Base-by-base conservation (phyloP, 345 rosid genomes). In the Sisymbrium irio region DNA sequence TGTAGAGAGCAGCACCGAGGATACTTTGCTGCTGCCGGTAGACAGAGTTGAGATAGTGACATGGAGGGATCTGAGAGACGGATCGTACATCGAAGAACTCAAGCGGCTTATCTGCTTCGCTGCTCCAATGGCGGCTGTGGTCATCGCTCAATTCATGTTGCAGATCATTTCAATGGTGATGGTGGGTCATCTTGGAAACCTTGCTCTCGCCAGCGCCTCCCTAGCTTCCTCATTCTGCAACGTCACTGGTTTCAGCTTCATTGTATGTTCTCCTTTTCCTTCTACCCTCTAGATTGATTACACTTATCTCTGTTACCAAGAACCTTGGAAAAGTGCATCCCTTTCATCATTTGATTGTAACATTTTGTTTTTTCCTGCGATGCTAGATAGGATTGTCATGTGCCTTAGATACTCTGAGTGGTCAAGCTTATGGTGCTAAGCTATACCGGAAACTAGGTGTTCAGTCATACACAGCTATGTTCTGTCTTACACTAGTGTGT, bases 381-480 rank as follows among this genome's bases (percentile, higher is more conserved):
- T 68, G 42, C 6, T 87, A 89, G 96, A 67, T 83, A 47, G 96
- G 97, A 49, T 76, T 91, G 91, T 80, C 97, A 15, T 80, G 85
- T 77, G 93, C 91, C 39, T 65, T 90, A 57, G 97, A 91, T 72
- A 93, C 97, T 22, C 72, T 93, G 59, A 70, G 88, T 32, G 96
- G 98, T 15, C 97, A 91, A 85, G 91, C 92, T 12, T 88, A 77
- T 72, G 97, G 96, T 82, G 92, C 96, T 62, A 69, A 83, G 49
- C 84, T 83, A 30, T 87, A 84, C 63, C 42, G 30, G 35, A 89
- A 62, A 73, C 74, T 89, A 10, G 87, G 90, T 62, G 75, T 69
- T 62, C 89, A 85, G 69, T 79, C 84, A 8, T 83, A 87, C 41
- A 86, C 85, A 8, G 96, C 92, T 1, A 73, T 87, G 40, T 81